Percentiles rank a stretch among this genome's conserved stretches.
phyloP scores from a whole-genome alignment of 2,329 filamentous ascomycete species.

The Pseudovirgaria hyperparasitica region DNA sequence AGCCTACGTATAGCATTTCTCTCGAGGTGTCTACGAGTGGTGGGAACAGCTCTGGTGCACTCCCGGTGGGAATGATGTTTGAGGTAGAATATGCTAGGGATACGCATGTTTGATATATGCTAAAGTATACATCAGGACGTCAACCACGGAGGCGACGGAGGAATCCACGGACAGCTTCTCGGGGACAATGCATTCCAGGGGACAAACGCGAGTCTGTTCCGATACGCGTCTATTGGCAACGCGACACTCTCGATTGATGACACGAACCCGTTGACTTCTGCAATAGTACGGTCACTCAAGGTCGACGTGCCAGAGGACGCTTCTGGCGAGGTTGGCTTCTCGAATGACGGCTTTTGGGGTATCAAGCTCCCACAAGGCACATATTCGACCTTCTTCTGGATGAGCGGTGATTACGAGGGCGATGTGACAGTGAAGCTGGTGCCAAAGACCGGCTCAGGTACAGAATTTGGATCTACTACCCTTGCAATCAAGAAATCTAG shows the following conservation, averaged over 20 bases:
- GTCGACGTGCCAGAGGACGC: slow-evolving; percentile 3
- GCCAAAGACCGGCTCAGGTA: too few species aligned
- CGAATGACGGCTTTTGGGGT: slow-evolving; percentile 40
- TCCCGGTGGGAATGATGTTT: too few species aligned
- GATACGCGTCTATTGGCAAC: slow-evolving; percentile 15
- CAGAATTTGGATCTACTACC: too few species aligned
- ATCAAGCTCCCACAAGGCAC: slow-evolving; percentile 36
- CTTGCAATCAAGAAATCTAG: too few species aligned
- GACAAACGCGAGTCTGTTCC: slow-evolving; percentile 10
- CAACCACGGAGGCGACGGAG: slow-evolving; percentile 54
- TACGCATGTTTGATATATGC: too few species aligned
- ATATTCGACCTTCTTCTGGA: slow-evolving; percentile 40
- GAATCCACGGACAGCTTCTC: slow-evolving; percentile 55
- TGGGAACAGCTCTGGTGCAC: too few species aligned
- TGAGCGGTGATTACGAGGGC: slow-evolving; percentile 23
- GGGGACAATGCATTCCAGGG: slow-evolving; percentile 54
- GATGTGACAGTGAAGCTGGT: slow-evolving; percentile 20
- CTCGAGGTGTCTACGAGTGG: too few species aligned
- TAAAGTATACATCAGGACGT: too few species aligned
- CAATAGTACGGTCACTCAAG: slow-evolving; percentile 3
- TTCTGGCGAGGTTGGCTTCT: slow-evolving; percentile 33
- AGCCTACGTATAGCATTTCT: too few species aligned
- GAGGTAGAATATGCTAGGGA: too few species aligned
- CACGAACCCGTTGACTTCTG: slow-evolving; percentile 1
- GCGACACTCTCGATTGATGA: slow-evolving; percentile 11